Evolutionary conservation across 1,284 basidiomycete species (phyloP).

Genomic region (Xerocomus nothofagi): DNA sequence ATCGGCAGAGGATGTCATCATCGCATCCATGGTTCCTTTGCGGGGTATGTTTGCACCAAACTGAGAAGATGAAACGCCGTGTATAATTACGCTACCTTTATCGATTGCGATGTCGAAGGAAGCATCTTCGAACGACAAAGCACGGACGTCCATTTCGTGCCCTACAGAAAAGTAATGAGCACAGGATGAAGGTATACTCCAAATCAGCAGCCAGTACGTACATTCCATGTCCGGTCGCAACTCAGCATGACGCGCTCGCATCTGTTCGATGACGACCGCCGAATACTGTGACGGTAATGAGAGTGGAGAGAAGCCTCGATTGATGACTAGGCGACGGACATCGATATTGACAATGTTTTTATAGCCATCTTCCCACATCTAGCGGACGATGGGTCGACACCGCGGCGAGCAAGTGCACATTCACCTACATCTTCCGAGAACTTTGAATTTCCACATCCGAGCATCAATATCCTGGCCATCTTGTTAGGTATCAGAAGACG

Average conservation of each 20-base stretch:
- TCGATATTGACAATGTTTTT: conserved; percentile 84
- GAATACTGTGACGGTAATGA: conserved; percentile 65
- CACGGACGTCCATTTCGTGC: conserved; percentile 87
- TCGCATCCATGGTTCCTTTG: conserved; percentile 87
- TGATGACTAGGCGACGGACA: conserved; percentile 42
- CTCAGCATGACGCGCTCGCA: conserved; percentile 60
- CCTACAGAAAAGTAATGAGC: conserved; percentile 42
- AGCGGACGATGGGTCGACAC: conserved; percentile 1
- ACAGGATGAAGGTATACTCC: neutral
- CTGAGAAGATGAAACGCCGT: neutral
- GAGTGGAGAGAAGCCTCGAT: neutral
- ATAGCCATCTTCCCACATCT: conserved; percentile 94
- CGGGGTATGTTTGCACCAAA: neutral
- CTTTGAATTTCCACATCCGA: conserved; percentile 89
- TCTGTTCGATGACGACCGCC: conserved; percentile 75
- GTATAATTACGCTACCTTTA: conserved; percentile 57
- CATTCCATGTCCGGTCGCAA: conserved; percentile 76
- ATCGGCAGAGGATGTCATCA: conserved; percentile 87
- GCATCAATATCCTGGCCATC: conserved; percentile 73
- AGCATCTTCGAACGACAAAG: conserved; percentile 63
- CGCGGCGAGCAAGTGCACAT: neutral
- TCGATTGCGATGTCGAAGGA: conserved; percentile 88
- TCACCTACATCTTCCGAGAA: conserved; percentile 68
- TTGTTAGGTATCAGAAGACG: conserved; percentile 65
- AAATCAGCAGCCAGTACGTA: conserved; percentile 34